Base-by-base conservation (phyloP, 495 filamentous ascomycete genomes). In the Aspergillus nanangensis region DNA sequence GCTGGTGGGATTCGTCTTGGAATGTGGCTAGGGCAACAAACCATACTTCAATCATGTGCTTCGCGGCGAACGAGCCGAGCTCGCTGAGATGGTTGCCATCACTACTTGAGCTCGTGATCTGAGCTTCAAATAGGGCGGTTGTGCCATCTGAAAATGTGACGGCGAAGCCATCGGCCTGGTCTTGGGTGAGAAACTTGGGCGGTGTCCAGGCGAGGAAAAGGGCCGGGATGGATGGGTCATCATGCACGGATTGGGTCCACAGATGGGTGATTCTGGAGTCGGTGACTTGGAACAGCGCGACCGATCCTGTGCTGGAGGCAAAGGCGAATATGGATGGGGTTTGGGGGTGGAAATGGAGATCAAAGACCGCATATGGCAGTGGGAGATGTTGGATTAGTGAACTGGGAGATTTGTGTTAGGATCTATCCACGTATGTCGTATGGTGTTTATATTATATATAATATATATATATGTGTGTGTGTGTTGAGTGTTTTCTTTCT, bases 281-380 rank as follows among this genome's bases (percentile, higher is more conserved):
- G 38, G 49, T 5, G 1, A 72, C 44, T n/a, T 38, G 62, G 66
- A 85, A 93, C 21, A 95, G 61, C 7, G 74, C 73, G 0, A 95
- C 63, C 8, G 71, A 70, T 2, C 85, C 90, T 4, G 80, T 83
- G 48, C 88, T 93, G 8, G 81, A 83, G 8, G 88, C 87, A 22
- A 83, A 79, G 8, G 79, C 88, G 22, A 93, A 71, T 11, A 79
- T 58, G 21, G 66, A 65, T 11, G 67, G 65, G n/a, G 67, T 54
- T 32, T 66, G 59, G 5, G 81, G 82, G 47, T 82, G 81, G 63
- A 96, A 96, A 47, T 88, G 86, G 18, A 96, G 75, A 59, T 97
- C 92, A 34, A 97, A 80, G 18, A 96, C 74, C 17, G 88, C 90
- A 52, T 79, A 84, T 32, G 76, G 76, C 25, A 82, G 75, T 2